A percentile compares a stretch with the other conserved stretches of the same genome.
phyloP scores from a whole-genome alignment of 177 flowering plant species.

The Vitis hybrid region DNA sequence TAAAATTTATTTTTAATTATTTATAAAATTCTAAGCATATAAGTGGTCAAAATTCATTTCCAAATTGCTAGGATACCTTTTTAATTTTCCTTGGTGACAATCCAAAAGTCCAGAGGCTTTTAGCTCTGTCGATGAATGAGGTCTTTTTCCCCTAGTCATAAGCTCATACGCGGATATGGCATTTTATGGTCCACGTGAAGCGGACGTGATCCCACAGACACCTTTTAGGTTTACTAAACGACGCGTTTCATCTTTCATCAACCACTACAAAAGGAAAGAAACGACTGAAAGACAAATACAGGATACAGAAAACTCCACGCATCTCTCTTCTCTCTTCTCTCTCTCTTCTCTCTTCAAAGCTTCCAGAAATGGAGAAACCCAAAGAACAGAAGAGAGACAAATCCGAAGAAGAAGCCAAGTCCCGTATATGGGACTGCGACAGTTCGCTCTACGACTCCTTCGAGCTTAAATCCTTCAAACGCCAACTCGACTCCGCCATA shows the following conservation, averaged over 20 bases:
- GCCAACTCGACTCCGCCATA: constrained; percentile 77
- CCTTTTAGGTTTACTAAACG: constrained; percentile 18
- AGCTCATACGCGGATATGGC: not conserved
- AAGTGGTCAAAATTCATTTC: too few species aligned
- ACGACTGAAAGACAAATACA: not conserved
- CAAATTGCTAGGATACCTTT: too few species aligned
- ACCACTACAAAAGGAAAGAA: constrained; percentile 2
- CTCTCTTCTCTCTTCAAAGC: not conserved
- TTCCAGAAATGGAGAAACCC: constrained; percentile 7
- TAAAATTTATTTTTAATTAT: too few species aligned
- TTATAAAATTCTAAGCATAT: too few species aligned
- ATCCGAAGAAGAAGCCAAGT: constrained; percentile 9
- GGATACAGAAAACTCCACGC: not conserved
- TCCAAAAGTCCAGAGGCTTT: too few species aligned
- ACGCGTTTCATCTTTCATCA: constrained; percentile 21
- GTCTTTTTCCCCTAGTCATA: too few species aligned
- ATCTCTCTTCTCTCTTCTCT: too few species aligned
- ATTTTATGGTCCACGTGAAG: constrained; percentile 15
- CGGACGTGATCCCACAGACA: constrained; percentile 8
- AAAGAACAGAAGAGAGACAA: constrained; percentile 1
- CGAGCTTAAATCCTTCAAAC: constrained; percentile 82
- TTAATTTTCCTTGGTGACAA: too few species aligned
- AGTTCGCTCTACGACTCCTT: constrained; percentile 91
- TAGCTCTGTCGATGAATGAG: too few species aligned
- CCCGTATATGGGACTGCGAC: constrained; percentile 76